phyloP scores from a whole-genome alignment of 352 stramenopile genomes.

The Globisporangium orthogonon region DNA sequence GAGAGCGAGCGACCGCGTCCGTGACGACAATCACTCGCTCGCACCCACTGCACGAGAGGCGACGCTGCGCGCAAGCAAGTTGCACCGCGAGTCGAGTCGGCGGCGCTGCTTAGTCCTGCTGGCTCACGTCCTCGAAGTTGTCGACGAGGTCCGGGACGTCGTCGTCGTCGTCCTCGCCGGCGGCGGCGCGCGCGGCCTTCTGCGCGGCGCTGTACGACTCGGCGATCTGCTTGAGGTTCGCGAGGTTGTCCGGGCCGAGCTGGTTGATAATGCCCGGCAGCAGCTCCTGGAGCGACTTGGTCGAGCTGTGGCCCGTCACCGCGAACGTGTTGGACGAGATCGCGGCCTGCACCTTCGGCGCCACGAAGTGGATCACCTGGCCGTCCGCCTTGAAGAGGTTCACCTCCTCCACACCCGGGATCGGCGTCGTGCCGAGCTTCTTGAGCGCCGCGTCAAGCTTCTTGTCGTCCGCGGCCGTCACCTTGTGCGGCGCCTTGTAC shows the following conservation, averaged over 20 bases:
- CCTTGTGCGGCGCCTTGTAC: conserved; percentile 93
- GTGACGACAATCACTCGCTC: neutral
- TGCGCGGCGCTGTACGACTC: conserved; percentile 81
- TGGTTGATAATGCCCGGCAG: conserved; percentile 98
- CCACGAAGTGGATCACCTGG: conserved; percentile 98
- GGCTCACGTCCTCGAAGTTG: conserved; percentile 97
- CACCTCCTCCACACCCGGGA: conserved; percentile 98
- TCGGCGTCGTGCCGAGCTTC: conserved; percentile 97
- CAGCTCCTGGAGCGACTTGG: conserved; percentile 96
- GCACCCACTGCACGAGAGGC: neutral
- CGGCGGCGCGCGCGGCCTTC: conserved; percentile 71
- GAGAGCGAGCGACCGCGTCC: neutral
- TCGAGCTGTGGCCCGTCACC: conserved; percentile 92
- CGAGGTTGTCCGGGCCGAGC: conserved; percentile 95
- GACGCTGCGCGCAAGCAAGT: neutral
- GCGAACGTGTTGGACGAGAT: conserved; percentile 99
- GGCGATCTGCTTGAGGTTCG: conserved; percentile 94
- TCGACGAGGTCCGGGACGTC: conserved; percentile 97
- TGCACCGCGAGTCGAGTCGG: neutral
- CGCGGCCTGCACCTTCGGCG: conserved; percentile 97
- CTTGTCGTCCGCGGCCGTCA: conserved; percentile 93
- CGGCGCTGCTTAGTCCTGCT: conserved; percentile 69
- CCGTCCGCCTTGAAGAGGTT: conserved; percentile 99
- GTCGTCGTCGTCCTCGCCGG: conserved; percentile 90
- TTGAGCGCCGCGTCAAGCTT: conserved; percentile 97